These are phyloP conservation scores for Dictyostelium purpureum DNA, from an alignment of 78 protist genomes.

Conservation along the genomic window DNA sequence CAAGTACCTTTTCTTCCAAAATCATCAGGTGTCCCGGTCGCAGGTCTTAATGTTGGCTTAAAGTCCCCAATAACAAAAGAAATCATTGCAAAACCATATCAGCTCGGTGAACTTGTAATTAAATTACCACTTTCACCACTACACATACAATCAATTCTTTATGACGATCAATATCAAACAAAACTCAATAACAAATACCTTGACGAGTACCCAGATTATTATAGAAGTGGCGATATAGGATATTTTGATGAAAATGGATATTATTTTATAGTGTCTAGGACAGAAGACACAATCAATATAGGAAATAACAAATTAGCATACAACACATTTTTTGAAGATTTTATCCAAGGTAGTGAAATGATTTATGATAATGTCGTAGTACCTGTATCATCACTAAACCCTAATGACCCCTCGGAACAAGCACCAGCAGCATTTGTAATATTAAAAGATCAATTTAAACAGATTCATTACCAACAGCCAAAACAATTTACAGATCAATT, in stretches of 20 bases:
- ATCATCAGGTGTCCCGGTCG: not conserved
- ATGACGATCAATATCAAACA: too few species aligned
- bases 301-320: not conserved
- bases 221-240: not conserved
- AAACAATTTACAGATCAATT: too few species aligned
- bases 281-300: not conserved
- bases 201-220: not conserved
- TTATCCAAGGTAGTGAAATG: not conserved
- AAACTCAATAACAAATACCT: not conserved
- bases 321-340: conserved; percentile 35
- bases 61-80: not conserved
- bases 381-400: too few species aligned
- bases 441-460: not conserved
- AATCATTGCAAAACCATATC: not conserved
- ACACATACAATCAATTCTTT: too few species aligned
- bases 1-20: not conserved
- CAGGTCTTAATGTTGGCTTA: not conserved
- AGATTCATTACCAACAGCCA: too few species aligned
- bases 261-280: not conserved
- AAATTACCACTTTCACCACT: conserved; percentile 81
- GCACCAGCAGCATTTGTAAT: not conserved
- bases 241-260: not conserved
- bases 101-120: not conserved
- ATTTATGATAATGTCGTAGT: not conserved
- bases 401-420: not conserved